Conservation (phyloP, 495 filamentous ascomycete genomes). For the Daldinia caldariorum region DNA sequence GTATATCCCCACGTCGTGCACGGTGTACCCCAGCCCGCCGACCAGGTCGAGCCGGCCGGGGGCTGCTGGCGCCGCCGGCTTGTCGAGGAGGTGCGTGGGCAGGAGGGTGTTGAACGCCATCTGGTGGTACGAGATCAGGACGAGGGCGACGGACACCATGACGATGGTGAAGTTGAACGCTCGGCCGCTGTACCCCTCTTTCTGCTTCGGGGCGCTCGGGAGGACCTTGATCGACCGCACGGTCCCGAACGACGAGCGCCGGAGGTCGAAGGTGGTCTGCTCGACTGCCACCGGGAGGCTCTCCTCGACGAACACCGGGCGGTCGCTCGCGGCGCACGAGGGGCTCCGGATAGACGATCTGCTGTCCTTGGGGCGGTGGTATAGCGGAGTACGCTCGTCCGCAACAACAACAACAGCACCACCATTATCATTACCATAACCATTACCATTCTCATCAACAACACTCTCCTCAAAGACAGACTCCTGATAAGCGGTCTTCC, state of each 20-base stretch:
- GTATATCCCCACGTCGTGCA: conserved; percentile 72
- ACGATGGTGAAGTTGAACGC: conserved; percentile 48
- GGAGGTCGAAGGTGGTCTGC: conserved; percentile 44
- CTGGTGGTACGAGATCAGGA: conserved; percentile 47
- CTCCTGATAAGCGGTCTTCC: conserved; percentile 5
- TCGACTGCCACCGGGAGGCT: conserved; percentile 42
- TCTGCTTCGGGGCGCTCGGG: conserved; percentile 6
- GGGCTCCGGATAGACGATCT: conserved; percentile 18
- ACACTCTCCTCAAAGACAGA: conserved; percentile 21
- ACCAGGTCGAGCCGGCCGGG: conserved; percentile 41
- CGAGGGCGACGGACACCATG: conserved; percentile 44
- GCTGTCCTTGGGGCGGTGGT: conserved; percentile 6
- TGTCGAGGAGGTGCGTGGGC: conserved; percentile 46
- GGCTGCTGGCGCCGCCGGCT: conserved; percentile 26
- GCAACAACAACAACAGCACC: not conserved
- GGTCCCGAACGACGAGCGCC: conserved; percentile 47
- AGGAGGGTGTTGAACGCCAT: conserved; percentile 49
- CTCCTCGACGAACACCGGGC: conserved; percentile 42
- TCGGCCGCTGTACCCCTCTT: conserved; percentile 29
- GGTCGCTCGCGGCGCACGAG: conserved; percentile 23
- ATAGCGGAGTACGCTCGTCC: conserved; percentile 45
- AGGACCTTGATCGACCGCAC: conserved; percentile 40
- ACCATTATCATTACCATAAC: conserved; percentile 6
- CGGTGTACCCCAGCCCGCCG: conserved; percentile 72
- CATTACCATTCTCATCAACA: too few species aligned